Evolutionary conservation across 2,329 filamentous ascomycete species (phyloP).

Genomic region (Pleoardoris graminearum): DNA sequence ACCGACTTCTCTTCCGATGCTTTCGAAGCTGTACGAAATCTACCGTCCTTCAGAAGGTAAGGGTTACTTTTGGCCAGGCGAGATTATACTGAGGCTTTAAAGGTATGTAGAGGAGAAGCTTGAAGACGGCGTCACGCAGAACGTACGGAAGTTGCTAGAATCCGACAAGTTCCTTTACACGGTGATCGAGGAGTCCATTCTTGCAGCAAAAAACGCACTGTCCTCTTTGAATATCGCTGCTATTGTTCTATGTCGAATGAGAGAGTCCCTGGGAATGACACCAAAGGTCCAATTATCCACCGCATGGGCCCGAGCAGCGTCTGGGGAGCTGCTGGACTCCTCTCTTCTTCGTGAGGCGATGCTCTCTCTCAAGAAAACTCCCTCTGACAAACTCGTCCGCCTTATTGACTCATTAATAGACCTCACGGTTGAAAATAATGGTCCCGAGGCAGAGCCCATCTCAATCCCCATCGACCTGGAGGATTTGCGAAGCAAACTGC

Average conservation of each 20-base stretch:
- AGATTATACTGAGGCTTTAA: conserved; percentile 11
- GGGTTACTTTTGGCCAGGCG: not conserved
- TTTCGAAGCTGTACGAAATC: conserved; percentile 67
- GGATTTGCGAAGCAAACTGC: conserved; percentile 41
- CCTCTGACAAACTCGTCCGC: conserved; percentile 56
- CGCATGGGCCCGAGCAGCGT: conserved; percentile 65
- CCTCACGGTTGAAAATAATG: not conserved
- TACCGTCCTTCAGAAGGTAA: conserved; percentile 66
- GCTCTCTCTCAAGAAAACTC: conserved; percentile 62
- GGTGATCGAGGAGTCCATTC: conserved; percentile 44
- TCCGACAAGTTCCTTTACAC: conserved; percentile 60
- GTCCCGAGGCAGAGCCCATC: not conserved
- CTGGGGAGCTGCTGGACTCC: conserved; percentile 58
- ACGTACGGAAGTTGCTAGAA: conserved; percentile 61
- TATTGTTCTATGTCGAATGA: conserved; percentile 42
- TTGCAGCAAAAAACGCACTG: conserved; percentile 46
- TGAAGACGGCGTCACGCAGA: conserved; percentile 42
- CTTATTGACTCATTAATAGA: conserved; percentile 46
- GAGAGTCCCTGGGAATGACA: conserved; percentile 43
- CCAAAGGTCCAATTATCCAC: conserved; percentile 45
- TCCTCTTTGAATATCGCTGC: conserved; percentile 46
- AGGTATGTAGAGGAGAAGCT: conserved; percentile 47
- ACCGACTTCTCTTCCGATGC: conserved; percentile 61
- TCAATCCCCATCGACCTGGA: conserved; percentile 27
- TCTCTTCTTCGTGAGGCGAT: conserved; percentile 59